These are phyloP conservation scores for Leersia perrieri DNA, from an alignment of 176 grass and related monocot species.

Conservation along the genomic window DNA sequence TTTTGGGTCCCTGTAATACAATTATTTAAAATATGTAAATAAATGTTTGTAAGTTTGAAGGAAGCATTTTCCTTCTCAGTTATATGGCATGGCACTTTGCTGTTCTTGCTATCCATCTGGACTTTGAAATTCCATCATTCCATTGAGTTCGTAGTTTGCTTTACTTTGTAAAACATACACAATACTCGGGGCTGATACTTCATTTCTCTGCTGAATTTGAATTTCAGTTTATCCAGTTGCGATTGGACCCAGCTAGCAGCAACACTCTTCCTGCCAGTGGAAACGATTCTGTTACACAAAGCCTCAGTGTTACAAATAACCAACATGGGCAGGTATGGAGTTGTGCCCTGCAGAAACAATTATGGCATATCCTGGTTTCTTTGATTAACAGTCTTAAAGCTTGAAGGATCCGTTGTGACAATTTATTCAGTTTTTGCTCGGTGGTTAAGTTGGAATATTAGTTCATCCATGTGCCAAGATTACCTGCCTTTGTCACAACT, in stretches of 20 bases:
- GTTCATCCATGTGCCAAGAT: not conserved
- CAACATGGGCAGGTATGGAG: conserved; percentile 84
- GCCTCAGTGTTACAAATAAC: conserved; percentile 76
- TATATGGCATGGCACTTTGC: not conserved
- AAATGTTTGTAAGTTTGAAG: not conserved
- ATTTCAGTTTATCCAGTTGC: conserved; percentile 83
- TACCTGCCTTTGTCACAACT: not conserved
- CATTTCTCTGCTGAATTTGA: conserved; percentile 30
- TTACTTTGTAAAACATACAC: not conserved
- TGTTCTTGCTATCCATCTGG: not conserved
- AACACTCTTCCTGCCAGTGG: conserved; percentile 64
- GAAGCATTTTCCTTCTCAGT: too few relatives aligned
- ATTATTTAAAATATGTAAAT: not conserved
- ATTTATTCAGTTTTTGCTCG: not conserved
- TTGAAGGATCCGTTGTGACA: conserved; percentile 12
- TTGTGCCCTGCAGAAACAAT: not conserved
- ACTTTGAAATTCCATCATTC: not conserved
- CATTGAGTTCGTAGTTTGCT: not conserved
- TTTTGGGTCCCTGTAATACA: not conserved
- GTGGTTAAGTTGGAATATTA: conserved; percentile 11
- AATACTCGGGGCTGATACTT: not conserved
- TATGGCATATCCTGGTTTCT: not conserved
- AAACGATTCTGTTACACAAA: conserved; percentile 76
- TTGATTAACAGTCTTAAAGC: not conserved
- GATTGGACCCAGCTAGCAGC: conserved; percentile 81